Evolutionary conservation across 441 rosid species (phyloP).

Genomic region (Breynia disticha): DNA sequence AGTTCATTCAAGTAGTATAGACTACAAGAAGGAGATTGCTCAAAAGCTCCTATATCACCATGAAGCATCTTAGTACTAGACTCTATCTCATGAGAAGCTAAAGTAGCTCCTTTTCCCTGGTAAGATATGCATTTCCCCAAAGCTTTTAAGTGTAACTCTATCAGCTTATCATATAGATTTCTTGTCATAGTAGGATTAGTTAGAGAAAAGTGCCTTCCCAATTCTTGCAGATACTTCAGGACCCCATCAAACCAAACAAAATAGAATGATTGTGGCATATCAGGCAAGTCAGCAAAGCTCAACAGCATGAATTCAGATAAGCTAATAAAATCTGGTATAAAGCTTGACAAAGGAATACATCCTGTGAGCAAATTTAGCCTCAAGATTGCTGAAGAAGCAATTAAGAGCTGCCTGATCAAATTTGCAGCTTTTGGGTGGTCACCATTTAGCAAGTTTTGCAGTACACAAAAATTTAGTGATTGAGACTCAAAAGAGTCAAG

Average conservation of each 20-base stretch:
- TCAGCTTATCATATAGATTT: slow-evolving; percentile 43
- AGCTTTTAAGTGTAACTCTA: slow-evolving; percentile 62
- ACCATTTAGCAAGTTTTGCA: slow-evolving; percentile 50
- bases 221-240: slow-evolving; percentile 65
- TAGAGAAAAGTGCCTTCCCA: slow-evolving; percentile 48
- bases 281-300: slow-evolving; percentile 40
- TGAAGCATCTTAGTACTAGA: slow-evolving; percentile 44
- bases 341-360: slow-evolving; percentile 29
- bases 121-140: slow-evolving; percentile 75
- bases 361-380: slow-evolving; percentile 47
- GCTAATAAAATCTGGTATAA: slow-evolving; percentile 36
- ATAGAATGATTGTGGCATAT: slow-evolving; percentile 38
- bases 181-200: slow-evolving; percentile 34
- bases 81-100: slow-evolving; percentile 64
- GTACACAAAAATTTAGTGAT: slow-evolving; percentile 25
- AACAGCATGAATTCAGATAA: slow-evolving; percentile 48
- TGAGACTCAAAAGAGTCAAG: slow-evolving; percentile 25
- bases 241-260: slow-evolving; percentile 82
- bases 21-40: slow-evolving; percentile 27
- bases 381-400: slow-evolving; percentile 63
- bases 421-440: slow-evolving; percentile 44
- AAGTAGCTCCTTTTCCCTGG: slow-evolving; percentile 70
- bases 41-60: slow-evolving; percentile 24
- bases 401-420: slow-evolving; percentile 61
- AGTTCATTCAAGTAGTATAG: slow-evolving; percentile 47